Conservation (phyloP, 805 yeast species). For the Spathaspora passalidarum region DNA sequence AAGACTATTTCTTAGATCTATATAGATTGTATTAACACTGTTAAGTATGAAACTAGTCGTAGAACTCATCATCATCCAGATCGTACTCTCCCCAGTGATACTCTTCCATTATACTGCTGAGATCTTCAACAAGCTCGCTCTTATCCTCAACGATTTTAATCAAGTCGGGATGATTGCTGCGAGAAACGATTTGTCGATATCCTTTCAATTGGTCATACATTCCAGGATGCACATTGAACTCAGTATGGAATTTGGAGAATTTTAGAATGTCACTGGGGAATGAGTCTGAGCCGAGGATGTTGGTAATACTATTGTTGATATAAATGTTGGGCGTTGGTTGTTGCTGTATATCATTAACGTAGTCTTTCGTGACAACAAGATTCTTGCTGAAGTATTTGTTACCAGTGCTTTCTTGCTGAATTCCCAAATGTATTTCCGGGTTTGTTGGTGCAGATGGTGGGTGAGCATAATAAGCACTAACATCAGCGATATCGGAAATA, state of each 20-base stretch:
- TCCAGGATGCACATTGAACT: conserved; percentile 24
- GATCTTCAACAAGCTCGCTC: conserved; percentile 32
- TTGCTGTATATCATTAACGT: conserved; percentile 4
- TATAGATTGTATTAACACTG: neutral
- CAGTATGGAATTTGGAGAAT: conserved; percentile 11
- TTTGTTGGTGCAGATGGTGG: neutral
- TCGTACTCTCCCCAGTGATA: conserved; percentile 31
- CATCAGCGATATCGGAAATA: conserved; percentile 10
- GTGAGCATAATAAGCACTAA: conserved; percentile 7
- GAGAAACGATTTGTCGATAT: conserved; percentile 19
- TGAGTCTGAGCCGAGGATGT: conserved; percentile 23
- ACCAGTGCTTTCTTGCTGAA: neutral
- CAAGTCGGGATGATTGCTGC: conserved; percentile 8
- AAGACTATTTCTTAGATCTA: conserved; percentile 54
- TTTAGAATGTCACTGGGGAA: conserved; percentile 22
- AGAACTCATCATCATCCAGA: conserved; percentile 21
- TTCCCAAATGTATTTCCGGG: conserved; percentile 4
- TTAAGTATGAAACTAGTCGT: conserved; percentile 4
- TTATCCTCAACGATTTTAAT: conserved; percentile 29
- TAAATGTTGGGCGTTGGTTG: conserved; percentile 5
- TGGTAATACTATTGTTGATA: conserved; percentile 13
- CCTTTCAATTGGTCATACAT: conserved; percentile 26
- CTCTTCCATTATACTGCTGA: conserved; percentile 27
- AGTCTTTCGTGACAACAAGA: conserved; percentile 8
- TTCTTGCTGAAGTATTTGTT: conserved; percentile 10